A percentile compares a stretch with the other conserved stretches of the same genome.
These are phyloP conservation scores for Ustilago esculenta DNA, from an alignment of 1,284 basidiomycete genomes.

Conservation along the genomic window DNA sequence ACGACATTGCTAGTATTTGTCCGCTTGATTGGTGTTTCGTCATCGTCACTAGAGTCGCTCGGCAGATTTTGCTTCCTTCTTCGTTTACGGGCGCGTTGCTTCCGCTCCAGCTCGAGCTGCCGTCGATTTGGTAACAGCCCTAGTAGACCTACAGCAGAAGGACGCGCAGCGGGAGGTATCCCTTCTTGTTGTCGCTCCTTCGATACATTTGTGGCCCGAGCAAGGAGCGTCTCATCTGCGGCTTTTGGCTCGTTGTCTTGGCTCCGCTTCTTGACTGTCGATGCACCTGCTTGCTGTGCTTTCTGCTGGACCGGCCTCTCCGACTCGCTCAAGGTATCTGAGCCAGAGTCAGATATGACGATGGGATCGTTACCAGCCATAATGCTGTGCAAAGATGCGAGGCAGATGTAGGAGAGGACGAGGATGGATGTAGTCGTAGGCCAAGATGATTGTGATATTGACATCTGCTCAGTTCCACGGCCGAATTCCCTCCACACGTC, in stretches of 20 bases:
- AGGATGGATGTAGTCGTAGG: background rate
- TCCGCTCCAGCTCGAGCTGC: slow-evolving; percentile 56
- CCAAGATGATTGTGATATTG: background rate
- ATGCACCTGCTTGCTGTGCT: background rate
- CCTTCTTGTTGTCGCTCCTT: no score
- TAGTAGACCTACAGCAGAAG: background rate
- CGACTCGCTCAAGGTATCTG: slow-evolving; percentile 46
- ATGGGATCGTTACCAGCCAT: slow-evolving; percentile 24
- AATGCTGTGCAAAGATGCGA: background rate
- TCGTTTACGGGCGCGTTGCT: slow-evolving; percentile 44
- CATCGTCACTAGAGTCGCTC: slow-evolving; percentile 18
- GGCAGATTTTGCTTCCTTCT: slow-evolving; percentile 34
- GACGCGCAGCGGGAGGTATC: background rate
- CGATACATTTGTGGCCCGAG: background rate
- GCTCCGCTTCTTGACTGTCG: background rate
- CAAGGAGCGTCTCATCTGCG: no score
- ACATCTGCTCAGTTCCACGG: background rate
- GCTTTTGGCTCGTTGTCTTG: background rate
- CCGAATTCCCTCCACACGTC: slow-evolving; percentile 3
- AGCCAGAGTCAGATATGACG: slow-evolving; percentile 45
- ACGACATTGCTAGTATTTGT: slow-evolving; percentile 9
- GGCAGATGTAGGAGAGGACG: no score
- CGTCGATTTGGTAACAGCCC: slow-evolving; percentile 46
- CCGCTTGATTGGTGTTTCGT: slow-evolving; percentile 8
- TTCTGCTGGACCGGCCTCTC: slow-evolving; percentile 10